These are phyloP conservation scores for Scalesia atractyloides DNA, from an alignment of 129 eudicot species.

Conservation along the genomic window DNA sequence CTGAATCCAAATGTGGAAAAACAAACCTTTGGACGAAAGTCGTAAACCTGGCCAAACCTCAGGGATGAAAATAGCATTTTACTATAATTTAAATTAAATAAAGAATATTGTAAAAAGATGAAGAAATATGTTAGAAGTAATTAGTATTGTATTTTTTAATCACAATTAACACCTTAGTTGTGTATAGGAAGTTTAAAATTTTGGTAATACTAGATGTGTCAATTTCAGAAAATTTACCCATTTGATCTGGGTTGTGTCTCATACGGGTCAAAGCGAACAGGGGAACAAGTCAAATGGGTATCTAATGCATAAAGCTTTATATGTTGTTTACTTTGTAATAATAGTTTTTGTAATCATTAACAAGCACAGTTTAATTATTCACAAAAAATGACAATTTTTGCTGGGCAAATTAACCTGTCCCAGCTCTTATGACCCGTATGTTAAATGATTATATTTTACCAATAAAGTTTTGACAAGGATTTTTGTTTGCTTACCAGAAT, in stretches of 20 bases:
- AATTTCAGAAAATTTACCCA: background rate
- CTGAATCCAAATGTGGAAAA: too few relatives aligned
- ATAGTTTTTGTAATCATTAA: too few relatives aligned
- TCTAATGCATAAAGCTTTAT: background rate
- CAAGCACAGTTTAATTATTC: too few relatives aligned
- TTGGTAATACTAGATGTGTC: background rate
- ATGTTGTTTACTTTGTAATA: too few relatives aligned
- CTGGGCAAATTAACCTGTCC: background rate
- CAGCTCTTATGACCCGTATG: background rate
- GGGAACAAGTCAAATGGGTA: background rate
- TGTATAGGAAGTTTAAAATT: too few relatives aligned
- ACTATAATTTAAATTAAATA: background rate
- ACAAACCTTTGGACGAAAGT: too few relatives aligned
- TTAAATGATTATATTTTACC: background rate
- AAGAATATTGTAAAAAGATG: background rate
- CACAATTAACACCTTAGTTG: too few relatives aligned
- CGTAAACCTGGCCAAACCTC: too few relatives aligned
- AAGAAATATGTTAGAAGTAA: background rate
- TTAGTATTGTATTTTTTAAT: background rate
- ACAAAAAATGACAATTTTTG: too few relatives aligned
- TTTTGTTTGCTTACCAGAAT: slow-evolving; percentile 59
- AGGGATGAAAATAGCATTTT: too few relatives aligned
- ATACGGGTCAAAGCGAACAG: background rate
- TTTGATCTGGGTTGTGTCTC: background rate
- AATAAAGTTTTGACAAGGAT: background rate